Base-by-base conservation (phyloP, 371 early-diverging fungal species). In the Mucor saturninus region DNA sequence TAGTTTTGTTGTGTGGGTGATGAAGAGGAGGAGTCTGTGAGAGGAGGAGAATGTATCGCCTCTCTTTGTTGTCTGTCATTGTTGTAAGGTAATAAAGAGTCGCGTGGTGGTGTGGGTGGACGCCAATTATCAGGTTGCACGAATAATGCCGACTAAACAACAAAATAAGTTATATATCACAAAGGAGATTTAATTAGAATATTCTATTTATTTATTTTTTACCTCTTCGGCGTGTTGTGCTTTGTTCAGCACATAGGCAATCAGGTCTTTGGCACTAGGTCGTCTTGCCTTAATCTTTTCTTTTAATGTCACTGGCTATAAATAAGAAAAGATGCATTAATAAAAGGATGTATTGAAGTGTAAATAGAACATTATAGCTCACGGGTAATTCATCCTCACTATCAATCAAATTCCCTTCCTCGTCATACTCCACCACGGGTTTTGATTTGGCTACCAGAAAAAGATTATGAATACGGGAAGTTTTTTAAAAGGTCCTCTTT, bases 341-440 rank as follows among this genome's bases (percentile, higher is more conserved):
- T 21, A 21, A 21, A 21, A 21, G 21, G 21, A 21, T 21, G 21
- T 21, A 21, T 21, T 21, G 21, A 0, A 21, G 21, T 21, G 1
- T 21, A 21, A 21, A 21, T 21, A 21, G 21, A 21, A 21, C 21
- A 21, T 59, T 39, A 32, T 39, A 42, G 5, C 31, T 32, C 7
- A 45, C 53, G 26, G 43, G 14, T 28, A 9, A 31, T 57, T 80
- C 75, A 29, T 68, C 67, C 11, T 62, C 67, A 53, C 74, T 72
- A 38, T 73, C 72, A 59, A 77, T 66, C 13, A 77, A 39, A 45
- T 74, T 70, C 10, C 80, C 80, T 28, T 75, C 42, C 53, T 71
- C 74, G 57, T 80, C 80, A 54, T 77, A 80, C 62, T 76, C 80
- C 14, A 73, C 67, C 38, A 67, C 28, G 2, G 57, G 61, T 59